Percentiles rank a stretch among this genome's conserved stretches.
Conservation (phyloP, 169 alveolate genomes). For the Perkinsus olseni region DNA sequence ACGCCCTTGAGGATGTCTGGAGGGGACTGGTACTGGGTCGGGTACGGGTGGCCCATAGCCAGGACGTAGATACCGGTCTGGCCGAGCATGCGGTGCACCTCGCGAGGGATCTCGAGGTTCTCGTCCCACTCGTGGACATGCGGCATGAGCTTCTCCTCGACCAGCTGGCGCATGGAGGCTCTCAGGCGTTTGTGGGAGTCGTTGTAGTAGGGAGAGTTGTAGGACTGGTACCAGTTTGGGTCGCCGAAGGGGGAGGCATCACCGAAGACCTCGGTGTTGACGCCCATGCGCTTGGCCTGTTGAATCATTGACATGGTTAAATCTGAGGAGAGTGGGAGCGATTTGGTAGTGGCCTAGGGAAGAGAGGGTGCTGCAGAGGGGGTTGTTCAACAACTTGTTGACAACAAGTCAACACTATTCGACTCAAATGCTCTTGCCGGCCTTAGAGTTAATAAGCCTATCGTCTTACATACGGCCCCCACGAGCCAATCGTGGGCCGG, state of each 20-base stretch:
- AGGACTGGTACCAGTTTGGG: constrained; percentile 15
- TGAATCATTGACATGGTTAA: not conserved
- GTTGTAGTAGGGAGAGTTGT: constrained; percentile 15
- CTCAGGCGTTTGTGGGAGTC: constrained; percentile 1
- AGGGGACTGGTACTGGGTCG: not conserved
- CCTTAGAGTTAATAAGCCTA: no score
- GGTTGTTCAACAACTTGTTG: no score
- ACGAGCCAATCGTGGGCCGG: no score
- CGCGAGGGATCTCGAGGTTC: not conserved
- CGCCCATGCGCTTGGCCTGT: not conserved
- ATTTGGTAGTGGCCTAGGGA: no score
- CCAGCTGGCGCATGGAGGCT: not conserved
- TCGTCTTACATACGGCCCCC: no score
- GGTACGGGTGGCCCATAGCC: not conserved
- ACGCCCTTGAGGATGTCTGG: not conserved
- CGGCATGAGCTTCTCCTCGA: constrained; percentile 12
- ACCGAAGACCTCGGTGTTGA: constrained; percentile 9
- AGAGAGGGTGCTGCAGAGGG: no score
- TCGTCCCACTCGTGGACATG: constrained; percentile 13
- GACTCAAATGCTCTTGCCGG: no score
- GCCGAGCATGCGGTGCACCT: not conserved
- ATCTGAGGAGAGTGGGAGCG: not conserved
- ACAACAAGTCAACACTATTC: no score
- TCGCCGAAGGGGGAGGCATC: constrained; percentile 14
- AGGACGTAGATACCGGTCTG: not conserved